These are phyloP conservation scores for Plasmodium fragile DNA, from an alignment of 169 alveolate species.

Conservation along the genomic window DNA sequence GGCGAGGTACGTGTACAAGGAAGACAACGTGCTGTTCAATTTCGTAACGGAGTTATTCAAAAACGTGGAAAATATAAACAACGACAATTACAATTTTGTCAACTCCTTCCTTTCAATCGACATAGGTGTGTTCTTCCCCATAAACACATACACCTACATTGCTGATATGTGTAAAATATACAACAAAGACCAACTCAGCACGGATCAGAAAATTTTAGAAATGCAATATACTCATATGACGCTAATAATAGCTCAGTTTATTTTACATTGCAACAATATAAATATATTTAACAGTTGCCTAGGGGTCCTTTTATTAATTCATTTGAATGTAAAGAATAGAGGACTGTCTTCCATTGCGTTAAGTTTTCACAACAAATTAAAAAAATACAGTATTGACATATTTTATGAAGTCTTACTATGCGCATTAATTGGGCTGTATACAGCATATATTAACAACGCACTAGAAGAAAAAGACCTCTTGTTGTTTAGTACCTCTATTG, in stretches of 20 bases:
- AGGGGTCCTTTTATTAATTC: slow-evolving; percentile 72
- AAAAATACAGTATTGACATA: slow-evolving; percentile 54
- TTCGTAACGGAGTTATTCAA: slow-evolving; percentile 75
- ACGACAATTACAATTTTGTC: slow-evolving; percentile 73
- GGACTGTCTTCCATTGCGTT: slow-evolving; percentile 72
- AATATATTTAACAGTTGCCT: slow-evolving; percentile 73
- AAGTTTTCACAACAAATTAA: slow-evolving; percentile 70
- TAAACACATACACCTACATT: slow-evolving; percentile 73
- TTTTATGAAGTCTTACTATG: slow-evolving; percentile 72
- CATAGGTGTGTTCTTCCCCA: slow-evolving; percentile 66
- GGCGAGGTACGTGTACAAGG: slow-evolving; percentile 54
- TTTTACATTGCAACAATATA: slow-evolving; percentile 67
- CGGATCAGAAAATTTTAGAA: slow-evolving; percentile 45
- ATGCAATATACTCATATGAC: slow-evolving; percentile 77
- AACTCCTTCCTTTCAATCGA: slow-evolving; percentile 71
- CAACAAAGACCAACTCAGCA: slow-evolving; percentile 66
- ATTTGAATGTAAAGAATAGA: slow-evolving; percentile 68
- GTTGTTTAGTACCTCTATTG: slow-evolving; percentile 67
- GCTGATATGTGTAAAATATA: slow-evolving; percentile 77
- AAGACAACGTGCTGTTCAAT: slow-evolving; percentile 62
- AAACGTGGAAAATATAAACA: slow-evolving; percentile 76
- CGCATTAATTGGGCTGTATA: slow-evolving; percentile 72
- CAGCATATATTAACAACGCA: slow-evolving; percentile 68
- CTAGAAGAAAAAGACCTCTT: slow-evolving; percentile 72
- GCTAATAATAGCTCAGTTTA: slow-evolving; percentile 73